Evolutionary conservation across 345 rosid genomes (phyloP), one percentile per base, ranked within the genome.

Genomic region (Syzygium oleosum): DNA sequence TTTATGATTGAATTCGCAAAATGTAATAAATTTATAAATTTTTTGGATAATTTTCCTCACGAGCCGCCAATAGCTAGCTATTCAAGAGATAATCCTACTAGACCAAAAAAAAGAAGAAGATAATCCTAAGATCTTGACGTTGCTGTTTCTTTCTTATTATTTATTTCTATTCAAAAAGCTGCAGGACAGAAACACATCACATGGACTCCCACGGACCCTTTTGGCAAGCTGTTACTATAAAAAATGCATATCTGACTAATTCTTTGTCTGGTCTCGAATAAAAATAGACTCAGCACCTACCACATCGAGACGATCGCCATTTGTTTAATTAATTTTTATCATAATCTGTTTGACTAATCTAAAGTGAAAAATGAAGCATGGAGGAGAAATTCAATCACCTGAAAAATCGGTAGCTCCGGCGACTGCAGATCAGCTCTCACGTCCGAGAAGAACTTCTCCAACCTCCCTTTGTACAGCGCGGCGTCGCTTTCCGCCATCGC

Each of bases 371-470:
- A 21, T 5, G 16, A 13, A 23, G 52, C 31, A 6, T 16, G 16
- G 12, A 49, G 34, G 29, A 38, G 31, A 9, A 51, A 49, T 17
- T 46, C 5, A 58, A 84, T 22, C 51, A 91, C 99, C 97, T 91
- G 97, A 83, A 94, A 80, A 31, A 95, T 95, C 51, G 99, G 98
- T 38, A 98, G 98, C 73, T 86, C 84, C 55, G 98, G 97, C 38
- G 87, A 85, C 41, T 90, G 89, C 61, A 96, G 91, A 96, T 96
- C 98, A 63, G 86, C 91, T 38, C 97, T 89, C 16, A 97, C 90
- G 90, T 96, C 95, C 13, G 12, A 77, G 51, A 96, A 92, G 73
- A 96, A 91, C 68, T 88, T 89, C 43, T 91, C 90, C 89, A 95
- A 90, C 86, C 94, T 95, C 84, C 84, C 88, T 87, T 91, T 90